phyloP scores from a whole-genome alignment of 2,329 filamentous ascomycete species.

The Neopestalotiopsis clavispora region DNA sequence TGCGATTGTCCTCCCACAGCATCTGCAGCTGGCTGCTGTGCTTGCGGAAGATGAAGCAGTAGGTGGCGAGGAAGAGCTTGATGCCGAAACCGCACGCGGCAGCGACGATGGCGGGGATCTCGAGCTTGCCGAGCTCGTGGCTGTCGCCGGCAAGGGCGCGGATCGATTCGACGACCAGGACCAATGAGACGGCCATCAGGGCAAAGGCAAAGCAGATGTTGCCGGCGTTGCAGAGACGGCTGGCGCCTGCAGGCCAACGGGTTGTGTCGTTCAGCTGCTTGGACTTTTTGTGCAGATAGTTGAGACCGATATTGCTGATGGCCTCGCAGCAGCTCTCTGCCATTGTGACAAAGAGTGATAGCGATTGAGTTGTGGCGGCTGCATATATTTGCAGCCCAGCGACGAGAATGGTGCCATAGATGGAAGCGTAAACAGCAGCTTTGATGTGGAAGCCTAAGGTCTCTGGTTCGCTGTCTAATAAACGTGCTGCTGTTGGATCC shows the following conservation, averaged over 20 bases:
- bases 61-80: not conserved
- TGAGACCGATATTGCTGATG: not conserved
- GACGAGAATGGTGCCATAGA: conserved; percentile 1
- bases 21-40: not conserved
- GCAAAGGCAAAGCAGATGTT: not conserved
- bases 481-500: not conserved
- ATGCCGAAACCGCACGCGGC: not conserved
- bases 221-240: not conserved
- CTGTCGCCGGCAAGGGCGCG: not conserved
- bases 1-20: not conserved
- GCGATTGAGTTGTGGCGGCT: not conserved
- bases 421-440: not conserved
- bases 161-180: not conserved
- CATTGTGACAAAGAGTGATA: not conserved
- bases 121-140: not conserved
- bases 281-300: not conserved
- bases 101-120: not conserved
- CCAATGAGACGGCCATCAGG: not conserved
- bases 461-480: not conserved
- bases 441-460: not conserved
- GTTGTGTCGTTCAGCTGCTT: not conserved
- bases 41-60: not conserved
- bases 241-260: not conserved
- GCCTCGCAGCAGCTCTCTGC: not conserved
- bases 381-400: not conserved